Base-by-base conservation (phyloP, 164 flowering plant species). In the Piper betle region DNA sequence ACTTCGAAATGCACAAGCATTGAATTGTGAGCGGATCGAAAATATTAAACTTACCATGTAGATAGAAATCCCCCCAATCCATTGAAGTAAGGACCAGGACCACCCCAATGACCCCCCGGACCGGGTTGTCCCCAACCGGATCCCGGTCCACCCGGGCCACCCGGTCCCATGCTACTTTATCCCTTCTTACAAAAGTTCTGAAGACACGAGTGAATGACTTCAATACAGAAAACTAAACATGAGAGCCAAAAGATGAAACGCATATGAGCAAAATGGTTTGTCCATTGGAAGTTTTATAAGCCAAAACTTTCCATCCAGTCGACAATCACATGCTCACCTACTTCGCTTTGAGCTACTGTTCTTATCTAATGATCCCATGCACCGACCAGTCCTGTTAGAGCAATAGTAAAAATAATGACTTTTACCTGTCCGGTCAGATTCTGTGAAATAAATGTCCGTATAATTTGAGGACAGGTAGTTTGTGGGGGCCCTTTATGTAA, bases 401-500 rank as follows among this genome's bases (percentile, higher is more conserved):
- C 33, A 1, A 25, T 25, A 25, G 2, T 25, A 25, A 25, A 25
- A 25, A 25, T 25, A 25, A 25, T 25, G 33, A 25, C 2, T 25
- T 25, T 25, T 25, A 0, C 1, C 33, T 25, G 33, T n/a, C 33
- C 33, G 1, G 33, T 25, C 33, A 25, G 33, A 25, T 25, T 25
- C 33, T 25, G 33, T 25, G 33, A 25, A 25, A 25, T 25, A 25
- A 25, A 25, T 25, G 33, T 25, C 33, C 33, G 2, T 25, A 25
- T 25, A 25, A 25, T 25, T 25, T 25, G 33, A 25, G 2, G 2
- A 25, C 2, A 25, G 33, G 33, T 25, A 25, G 33, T 25, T 25
- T 25, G 33, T 25, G 40, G 80, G 95, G 64, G 97, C 88, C 72
- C 81, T 74, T 53, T 88, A 92, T 62, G 99, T 93, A 66, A 82